These are phyloP conservation scores for Astrothelium subdiscretum DNA, from an alignment of 495 filamentous ascomycete genomes.

Conservation along the genomic window DNA sequence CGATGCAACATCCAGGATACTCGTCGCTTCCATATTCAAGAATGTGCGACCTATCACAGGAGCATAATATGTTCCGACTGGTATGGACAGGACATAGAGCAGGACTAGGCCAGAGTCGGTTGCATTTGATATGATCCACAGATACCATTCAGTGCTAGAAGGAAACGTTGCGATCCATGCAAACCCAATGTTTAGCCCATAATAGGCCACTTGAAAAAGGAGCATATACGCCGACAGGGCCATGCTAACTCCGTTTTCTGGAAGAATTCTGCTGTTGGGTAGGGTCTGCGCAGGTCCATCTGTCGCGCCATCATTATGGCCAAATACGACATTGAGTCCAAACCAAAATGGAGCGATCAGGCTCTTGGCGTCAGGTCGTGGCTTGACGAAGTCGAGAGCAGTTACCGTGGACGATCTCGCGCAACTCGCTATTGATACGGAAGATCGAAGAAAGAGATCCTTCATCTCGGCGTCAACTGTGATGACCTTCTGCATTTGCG, in stretches of 20 bases:
- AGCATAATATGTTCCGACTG: neutral
- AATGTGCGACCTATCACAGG: neutral
- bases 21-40: neutral
- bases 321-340: neutral
- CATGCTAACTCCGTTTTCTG: neutral
- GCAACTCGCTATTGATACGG: neutral
- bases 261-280: neutral
- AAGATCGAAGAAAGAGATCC: neutral
- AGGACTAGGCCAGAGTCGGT: neutral
- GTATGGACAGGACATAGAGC: neutral
- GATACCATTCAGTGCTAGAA: neutral
- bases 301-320: neutral
- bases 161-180: neutral
- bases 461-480: neutral
- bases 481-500: conserved; percentile 1
- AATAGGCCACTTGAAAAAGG: neutral
- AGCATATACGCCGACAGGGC: neutral
- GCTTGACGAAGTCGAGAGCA: conserved; percentile 9
- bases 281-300: neutral
- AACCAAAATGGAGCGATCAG: conserved; percentile 3
- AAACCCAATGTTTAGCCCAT: neutral
- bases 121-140: neutral
- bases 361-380: neutral
- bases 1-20: neutral
- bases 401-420: neutral